Evolutionary conservation across 2,329 filamentous ascomycete species (phyloP).

Genomic region (Aspergillus puulaauensis): DNA sequence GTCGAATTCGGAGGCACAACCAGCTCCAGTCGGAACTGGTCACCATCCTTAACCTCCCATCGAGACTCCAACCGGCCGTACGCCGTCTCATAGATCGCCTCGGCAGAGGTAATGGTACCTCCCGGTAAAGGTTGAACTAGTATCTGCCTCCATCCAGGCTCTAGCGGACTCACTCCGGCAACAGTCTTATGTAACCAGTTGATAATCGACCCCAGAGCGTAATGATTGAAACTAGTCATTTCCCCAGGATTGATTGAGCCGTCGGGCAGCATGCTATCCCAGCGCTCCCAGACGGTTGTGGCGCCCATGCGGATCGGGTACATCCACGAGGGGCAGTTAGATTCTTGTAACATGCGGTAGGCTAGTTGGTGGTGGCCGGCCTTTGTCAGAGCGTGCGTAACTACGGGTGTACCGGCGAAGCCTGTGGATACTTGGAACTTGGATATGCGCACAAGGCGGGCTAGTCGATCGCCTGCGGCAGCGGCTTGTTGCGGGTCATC

Average conservation of each 20-base stretch:
- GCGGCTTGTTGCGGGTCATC: constrained; percentile 8
- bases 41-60: constrained; percentile 16
- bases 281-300: constrained; percentile 47
- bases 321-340: constrained; percentile 37
- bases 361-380: constrained; percentile 23
- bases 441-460: constrained; percentile 23
- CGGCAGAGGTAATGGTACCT: constrained; percentile 30
- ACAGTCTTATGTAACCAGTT: constrained; percentile 39
- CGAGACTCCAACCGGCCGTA: constrained; percentile 29
- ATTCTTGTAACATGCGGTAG: constrained; percentile 44
- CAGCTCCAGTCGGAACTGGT: constrained; percentile 15
- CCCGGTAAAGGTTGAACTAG: constrained; percentile 32
- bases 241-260: constrained; percentile 40
- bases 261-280: constrained; percentile 42
- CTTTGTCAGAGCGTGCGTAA: constrained; percentile 28
- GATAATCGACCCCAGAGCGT: constrained; percentile 40
- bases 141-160: constrained; percentile 33
- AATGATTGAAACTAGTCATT: constrained; percentile 48
- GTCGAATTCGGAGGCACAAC: constrained; percentile 23
- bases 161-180: constrained; percentile 23
- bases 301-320: constrained; percentile 43
- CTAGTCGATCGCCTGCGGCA: constrained; percentile 7
- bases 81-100: constrained; percentile 28
- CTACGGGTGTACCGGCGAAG: constrained; percentile 34
- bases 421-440: constrained; percentile 36